Evolutionary conservation across 2,329 filamentous ascomycete species (phyloP).

Genomic region (Dactylellina leptospora): DNA sequence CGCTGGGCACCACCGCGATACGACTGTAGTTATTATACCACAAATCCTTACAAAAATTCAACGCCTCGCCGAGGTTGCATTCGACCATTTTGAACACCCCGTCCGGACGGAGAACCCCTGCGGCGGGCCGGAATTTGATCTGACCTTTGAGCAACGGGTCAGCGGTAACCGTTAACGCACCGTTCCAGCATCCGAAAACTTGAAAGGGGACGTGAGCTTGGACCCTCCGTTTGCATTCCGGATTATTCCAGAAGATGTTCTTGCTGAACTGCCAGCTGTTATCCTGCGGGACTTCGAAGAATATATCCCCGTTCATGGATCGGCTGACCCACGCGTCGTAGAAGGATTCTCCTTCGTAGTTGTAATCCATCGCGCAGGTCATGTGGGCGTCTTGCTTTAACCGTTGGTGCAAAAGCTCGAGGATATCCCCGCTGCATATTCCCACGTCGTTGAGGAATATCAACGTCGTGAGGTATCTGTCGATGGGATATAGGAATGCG

Average conservation of each 20-base stretch:
- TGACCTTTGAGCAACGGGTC: background rate
- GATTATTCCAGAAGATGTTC: background rate
- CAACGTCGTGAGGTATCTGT: background rate
- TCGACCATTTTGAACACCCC: background rate
- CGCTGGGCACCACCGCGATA: background rate
- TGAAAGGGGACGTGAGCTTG: background rate
- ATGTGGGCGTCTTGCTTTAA: background rate
- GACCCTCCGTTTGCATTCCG: background rate
- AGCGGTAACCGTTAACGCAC: background rate
- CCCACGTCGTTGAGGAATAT: conserved; percentile 1
- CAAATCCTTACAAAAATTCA: background rate
- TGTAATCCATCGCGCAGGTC: background rate
- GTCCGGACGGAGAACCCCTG: background rate
- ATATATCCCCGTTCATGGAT: background rate
- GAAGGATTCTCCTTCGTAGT: background rate
- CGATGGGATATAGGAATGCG: background rate
- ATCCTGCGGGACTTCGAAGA: conserved; percentile 1
- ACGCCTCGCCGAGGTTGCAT: background rate
- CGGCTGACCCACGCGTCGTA: background rate
- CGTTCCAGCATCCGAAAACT: conserved; percentile 6
- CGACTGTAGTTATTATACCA: conserved; percentile 1
- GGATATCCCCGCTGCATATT: background rate
- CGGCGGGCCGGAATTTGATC: background rate
- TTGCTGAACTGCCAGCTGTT: background rate
- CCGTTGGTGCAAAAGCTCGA: background rate